These are phyloP conservation scores for Solanum commersonii DNA, from an alignment of 257 asterid genomes.

Conservation along the genomic window DNA sequence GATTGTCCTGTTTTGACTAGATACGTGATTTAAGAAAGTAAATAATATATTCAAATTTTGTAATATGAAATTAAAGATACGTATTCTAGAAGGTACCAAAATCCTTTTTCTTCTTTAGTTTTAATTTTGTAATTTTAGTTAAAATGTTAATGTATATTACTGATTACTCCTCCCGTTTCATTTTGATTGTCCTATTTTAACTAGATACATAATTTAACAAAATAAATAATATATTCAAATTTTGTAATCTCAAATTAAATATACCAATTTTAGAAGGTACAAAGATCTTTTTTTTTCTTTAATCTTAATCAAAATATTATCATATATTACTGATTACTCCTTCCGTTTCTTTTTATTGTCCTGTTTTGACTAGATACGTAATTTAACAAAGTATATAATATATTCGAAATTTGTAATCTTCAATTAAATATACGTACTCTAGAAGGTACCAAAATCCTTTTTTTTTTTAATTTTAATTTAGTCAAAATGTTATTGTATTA, in stretches of 20 bases:
- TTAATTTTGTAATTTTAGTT: no score
- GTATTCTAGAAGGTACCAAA: neutral
- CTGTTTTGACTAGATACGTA: neutral
- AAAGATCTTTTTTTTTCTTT: neutral
- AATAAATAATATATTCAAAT: neutral
- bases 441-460: no score
- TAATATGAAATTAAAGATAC: neutral
- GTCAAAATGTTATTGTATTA: neutral
- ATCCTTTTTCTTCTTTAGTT: neutral
- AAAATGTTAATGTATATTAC: neutral
- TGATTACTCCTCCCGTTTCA: neutral
- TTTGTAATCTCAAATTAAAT: neutral
- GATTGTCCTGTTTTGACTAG: neutral
- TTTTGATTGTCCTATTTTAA: neutral
- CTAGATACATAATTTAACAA: neutral
- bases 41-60: neutral
- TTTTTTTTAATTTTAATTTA: no score
- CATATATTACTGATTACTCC: no score
- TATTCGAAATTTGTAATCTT: no score
- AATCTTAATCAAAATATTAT: neutral
- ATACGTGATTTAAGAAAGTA: neutral
- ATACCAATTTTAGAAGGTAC: neutral
- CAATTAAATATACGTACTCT: no score
- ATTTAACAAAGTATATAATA: no score
- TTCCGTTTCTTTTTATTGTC: no score